phyloP scores from a whole-genome alignment of 2,329 filamentous ascomycete genomes.

The Cytospora chrysosperma region DNA sequence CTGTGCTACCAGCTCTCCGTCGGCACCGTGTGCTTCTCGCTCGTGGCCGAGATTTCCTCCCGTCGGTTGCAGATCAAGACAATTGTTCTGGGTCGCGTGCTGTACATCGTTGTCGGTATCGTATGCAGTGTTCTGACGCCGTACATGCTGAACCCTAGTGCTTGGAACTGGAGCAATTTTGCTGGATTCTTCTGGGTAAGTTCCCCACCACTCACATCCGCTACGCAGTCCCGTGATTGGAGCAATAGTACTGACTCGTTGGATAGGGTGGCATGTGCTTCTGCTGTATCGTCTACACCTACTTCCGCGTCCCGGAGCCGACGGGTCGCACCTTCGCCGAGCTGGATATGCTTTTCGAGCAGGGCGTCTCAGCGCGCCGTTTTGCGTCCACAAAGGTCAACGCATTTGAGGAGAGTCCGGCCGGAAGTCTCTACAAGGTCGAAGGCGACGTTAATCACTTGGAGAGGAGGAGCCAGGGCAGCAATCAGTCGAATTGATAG shows the following conservation, averaged over 20 bases:
- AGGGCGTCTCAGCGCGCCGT: constrained; percentile 66
- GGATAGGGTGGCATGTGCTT: constrained; percentile 70
- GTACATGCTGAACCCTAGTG: constrained; percentile 86
- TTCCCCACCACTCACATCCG: not conserved
- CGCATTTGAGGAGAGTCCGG: constrained; percentile 53
- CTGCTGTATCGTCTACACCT: constrained; percentile 77
- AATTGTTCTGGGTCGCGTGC: constrained; percentile 77
- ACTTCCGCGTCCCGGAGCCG: constrained; percentile 79
- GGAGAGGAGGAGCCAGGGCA: constrained; percentile 27
- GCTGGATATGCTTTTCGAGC: constrained; percentile 81
- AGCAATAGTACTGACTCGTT: constrained; percentile 23
- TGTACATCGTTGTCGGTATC: constrained; percentile 81
- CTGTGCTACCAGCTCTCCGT: constrained; percentile 83
- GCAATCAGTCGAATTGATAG: not conserved
- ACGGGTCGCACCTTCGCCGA: constrained; percentile 80
- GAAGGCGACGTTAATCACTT: constrained; percentile 35
- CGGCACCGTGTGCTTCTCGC: constrained; percentile 84
- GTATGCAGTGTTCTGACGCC: constrained; percentile 79
- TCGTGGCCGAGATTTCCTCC: constrained; percentile 82
- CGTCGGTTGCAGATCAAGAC: constrained; percentile 87
- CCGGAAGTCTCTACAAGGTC: constrained; percentile 46
- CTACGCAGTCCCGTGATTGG: not conserved
- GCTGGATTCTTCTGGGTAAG: constrained; percentile 81
- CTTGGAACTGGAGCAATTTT: constrained; percentile 86
- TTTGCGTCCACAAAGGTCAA: constrained; percentile 62